phyloP scores from a whole-genome alignment of 306 rosid genomes.

The Nissolia schottii region DNA sequence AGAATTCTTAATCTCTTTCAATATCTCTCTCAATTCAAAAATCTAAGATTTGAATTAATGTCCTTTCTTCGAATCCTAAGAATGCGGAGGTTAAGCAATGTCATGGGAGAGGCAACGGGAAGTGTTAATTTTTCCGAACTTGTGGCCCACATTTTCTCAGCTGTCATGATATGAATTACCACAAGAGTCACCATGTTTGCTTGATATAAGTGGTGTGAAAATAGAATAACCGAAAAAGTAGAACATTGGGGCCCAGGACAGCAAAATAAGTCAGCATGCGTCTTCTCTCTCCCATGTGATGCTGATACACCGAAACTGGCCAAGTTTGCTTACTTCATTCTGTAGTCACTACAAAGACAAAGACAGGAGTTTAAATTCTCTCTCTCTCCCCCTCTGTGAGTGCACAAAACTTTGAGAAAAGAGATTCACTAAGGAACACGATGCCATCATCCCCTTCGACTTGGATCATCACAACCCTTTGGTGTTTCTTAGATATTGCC shows the following conservation, averaged over 20 bases:
- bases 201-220: too few relatives aligned
- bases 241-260: constrained; percentile 14
- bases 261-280: background rate
- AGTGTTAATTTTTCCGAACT: too few relatives aligned
- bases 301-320: background rate
- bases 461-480: constrained; percentile 28
- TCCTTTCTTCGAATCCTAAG: too few relatives aligned
- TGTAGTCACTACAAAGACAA: too few relatives aligned
- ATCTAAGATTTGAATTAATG: too few relatives aligned
- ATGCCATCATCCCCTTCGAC: constrained; percentile 42
- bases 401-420: background rate
- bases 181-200: too few relatives aligned
- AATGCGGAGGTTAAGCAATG: too few relatives aligned
- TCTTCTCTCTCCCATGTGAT: constrained; percentile 31
- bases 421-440: background rate
- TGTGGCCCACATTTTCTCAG: too few relatives aligned
- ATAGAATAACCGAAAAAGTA: too few relatives aligned
- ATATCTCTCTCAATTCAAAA: too few relatives aligned
- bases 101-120: too few relatives aligned
- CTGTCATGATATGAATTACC: too few relatives aligned
- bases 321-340: background rate
- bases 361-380: background rate
- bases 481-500: constrained; percentile 40
- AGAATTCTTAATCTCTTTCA: background rate
- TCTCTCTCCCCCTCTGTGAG: background rate